Conservation (phyloP, 2,329 filamentous ascomycete species). For the Alternaria arbusti region DNA sequence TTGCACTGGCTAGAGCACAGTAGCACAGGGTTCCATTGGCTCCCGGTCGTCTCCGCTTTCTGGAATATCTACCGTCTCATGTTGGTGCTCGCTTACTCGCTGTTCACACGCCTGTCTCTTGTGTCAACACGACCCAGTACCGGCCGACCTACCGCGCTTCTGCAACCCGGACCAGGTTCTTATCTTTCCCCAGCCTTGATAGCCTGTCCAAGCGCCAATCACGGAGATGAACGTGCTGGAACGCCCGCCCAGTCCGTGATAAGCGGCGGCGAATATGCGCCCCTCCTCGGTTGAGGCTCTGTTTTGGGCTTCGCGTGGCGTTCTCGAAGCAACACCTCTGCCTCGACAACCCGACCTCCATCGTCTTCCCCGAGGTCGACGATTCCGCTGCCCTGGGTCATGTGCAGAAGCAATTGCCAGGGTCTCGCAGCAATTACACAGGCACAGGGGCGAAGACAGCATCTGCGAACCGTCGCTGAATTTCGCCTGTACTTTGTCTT, state of each 20-base stretch:
- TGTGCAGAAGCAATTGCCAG: neutral
- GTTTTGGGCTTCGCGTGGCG: constrained; percentile 35
- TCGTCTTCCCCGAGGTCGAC: constrained; percentile 33
- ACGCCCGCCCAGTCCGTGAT: constrained; percentile 31
- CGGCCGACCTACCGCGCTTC: constrained; percentile 26
- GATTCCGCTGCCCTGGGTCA: constrained; percentile 6
- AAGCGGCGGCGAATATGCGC: constrained; percentile 45
- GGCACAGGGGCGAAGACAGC: neutral
- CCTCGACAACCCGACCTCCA: constrained; percentile 28
- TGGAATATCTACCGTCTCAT: constrained; percentile 19
- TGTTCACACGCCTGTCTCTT: constrained; percentile 17
- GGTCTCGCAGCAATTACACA: neutral
- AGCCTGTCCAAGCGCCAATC: constrained; percentile 23
- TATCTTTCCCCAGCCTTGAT: constrained; percentile 42
- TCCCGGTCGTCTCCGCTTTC: constrained; percentile 41
- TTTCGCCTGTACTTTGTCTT: neutral
- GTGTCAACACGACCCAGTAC: constrained; percentile 24
- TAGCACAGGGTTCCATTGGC: constrained; percentile 31
- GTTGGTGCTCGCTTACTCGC: constrained; percentile 28
- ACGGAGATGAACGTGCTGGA: constrained; percentile 19
- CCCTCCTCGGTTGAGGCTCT: constrained; percentile 45
- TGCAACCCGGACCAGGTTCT: constrained; percentile 33
- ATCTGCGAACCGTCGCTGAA: neutral
- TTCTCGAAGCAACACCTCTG: constrained; percentile 35
- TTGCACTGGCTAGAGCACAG: constrained; percentile 29